Evolutionary conservation across 2,329 filamentous ascomycete genomes (phyloP), one percentile per base, ranked within the genome.

Genomic region (Sclerotinia minor): DNA sequence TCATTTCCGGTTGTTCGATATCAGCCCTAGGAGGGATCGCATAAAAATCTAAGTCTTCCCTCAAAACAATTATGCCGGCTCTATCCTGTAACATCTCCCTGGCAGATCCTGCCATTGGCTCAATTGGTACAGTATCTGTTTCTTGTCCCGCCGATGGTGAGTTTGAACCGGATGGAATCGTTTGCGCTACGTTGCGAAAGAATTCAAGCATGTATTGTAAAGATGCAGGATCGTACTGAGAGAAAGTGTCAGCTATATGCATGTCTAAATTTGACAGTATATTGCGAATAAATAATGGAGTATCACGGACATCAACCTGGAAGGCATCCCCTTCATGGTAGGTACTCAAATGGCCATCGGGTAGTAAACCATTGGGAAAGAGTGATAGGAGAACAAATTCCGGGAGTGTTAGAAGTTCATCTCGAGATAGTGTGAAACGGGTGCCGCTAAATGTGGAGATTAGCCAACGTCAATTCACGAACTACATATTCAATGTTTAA

Each of bases 141-240:
- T 92, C 87, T 71, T 87, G 84, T 2, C 87, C 87, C 47, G 86
- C 81, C 67, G 84, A 86, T 45, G 89, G 87, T 64, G 91, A 92
- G 41, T 84, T 83, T 21, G 86, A 82, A 71, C 92, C 88, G 53
- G 87, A 85, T 13, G 92, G 92, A 73, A 99, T 98, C n/a, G 94
- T 95, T 80, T 97, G 93, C 65, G 95, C 95, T 71, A 99, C 94
- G 73, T 89, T 89, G 72, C 95, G 91, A 83, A 99, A 99, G 81
- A 99, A 99, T 76, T 97, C 94, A 72, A 99, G 87, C 95, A 99
- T 99, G 82, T 98, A 99, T 80, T 98, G 93, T 67, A 99, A 87
- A 59, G 94, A 98, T 65, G 89, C 89, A 32, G 95, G 94, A 79
- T 99, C 95, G 81, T 98, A 99, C 95, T 99, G 81, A 74, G 80